These are phyloP conservation scores for Sugiyamaella novakii DNA, from an alignment of 1,139 yeast species.

Conservation along the genomic window DNA sequence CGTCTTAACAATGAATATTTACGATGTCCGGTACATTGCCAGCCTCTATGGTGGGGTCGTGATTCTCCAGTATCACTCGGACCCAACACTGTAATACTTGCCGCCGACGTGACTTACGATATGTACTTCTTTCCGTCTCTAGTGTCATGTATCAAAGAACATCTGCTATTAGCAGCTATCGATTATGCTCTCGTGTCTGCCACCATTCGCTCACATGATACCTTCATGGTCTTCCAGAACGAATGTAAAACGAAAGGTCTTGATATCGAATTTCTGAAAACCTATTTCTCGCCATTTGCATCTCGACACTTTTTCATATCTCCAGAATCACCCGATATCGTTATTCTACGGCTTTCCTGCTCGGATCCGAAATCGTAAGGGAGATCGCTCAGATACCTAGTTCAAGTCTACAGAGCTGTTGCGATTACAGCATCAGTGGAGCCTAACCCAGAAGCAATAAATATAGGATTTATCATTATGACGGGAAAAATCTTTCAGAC, in stretches of 20 bases:
- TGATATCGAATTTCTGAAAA: conserved; percentile 38
- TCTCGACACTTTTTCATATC: conserved; percentile 28
- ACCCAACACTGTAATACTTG: conserved; percentile 45
- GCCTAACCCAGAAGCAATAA: no score
- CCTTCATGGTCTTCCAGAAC: conserved; percentile 57
- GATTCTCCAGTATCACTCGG: conserved; percentile 41
- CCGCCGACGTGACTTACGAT: conserved; percentile 90
- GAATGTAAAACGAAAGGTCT: conserved; percentile 40
- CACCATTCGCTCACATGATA: conserved; percentile 65
- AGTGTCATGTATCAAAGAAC: conserved; percentile 49
- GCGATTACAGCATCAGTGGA: no score
- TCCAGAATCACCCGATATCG: conserved; percentile 31
- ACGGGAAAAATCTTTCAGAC: not conserved
- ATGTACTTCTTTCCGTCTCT: conserved; percentile 59
- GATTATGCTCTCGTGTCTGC: conserved; percentile 49
- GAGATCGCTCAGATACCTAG: no score
- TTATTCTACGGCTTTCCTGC: conserved; percentile 20
- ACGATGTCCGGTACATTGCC: conserved; percentile 38
- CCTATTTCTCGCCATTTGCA: conserved; percentile 28
- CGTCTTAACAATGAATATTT: conserved; percentile 46
- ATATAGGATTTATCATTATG: no score
- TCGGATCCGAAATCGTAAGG: not conserved
- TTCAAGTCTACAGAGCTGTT: no score
- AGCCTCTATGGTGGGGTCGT: conserved; percentile 65
- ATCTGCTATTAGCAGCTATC: conserved; percentile 22